A percentile compares a stretch with the other conserved stretches of the same genome.
Evolutionary conservation across 345 rosid species (phyloP).

Genomic region (Eucalyptus curtisii): DNA sequence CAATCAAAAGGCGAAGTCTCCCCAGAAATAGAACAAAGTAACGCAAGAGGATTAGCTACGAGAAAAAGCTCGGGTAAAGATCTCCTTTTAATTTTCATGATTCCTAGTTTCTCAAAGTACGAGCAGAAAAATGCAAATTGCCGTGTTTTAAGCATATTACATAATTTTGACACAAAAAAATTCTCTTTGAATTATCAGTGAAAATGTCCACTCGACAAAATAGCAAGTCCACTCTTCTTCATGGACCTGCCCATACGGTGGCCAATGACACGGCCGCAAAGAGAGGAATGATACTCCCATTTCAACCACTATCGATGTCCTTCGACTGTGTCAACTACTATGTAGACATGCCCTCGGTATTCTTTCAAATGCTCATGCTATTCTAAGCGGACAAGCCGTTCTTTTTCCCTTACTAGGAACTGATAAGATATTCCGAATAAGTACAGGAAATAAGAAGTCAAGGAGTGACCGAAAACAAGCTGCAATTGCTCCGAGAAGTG

Average conservation of each 20-base stretch:
- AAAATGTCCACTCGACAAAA: neutral
- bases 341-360: conserved; percentile 77
- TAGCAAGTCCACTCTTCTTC: conserved; percentile 8
- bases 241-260: neutral
- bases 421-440: neutral
- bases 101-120: neutral
- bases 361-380: neutral
- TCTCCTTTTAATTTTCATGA: neutral
- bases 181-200: neutral
- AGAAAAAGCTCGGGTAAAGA: neutral
- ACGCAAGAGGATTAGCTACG: conserved; percentile 10
- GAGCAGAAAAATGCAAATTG: neutral
- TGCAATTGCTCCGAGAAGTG: conserved; percentile 62
- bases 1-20: neutral
- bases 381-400: neutral
- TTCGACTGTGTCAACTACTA: conserved; percentile 50
- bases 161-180: neutral
- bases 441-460: conserved; percentile 80
- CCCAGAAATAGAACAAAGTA: conserved; percentile 16
- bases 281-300: conserved; percentile 80
- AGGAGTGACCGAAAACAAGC: conserved; percentile 56
- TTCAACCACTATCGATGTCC: conserved; percentile 70
- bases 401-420: neutral
- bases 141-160: neutral
- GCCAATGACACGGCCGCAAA: conserved; percentile 23